Base-by-base conservation (phyloP, 2,329 filamentous ascomycete genomes). In the Shiraia bambusicola region DNA sequence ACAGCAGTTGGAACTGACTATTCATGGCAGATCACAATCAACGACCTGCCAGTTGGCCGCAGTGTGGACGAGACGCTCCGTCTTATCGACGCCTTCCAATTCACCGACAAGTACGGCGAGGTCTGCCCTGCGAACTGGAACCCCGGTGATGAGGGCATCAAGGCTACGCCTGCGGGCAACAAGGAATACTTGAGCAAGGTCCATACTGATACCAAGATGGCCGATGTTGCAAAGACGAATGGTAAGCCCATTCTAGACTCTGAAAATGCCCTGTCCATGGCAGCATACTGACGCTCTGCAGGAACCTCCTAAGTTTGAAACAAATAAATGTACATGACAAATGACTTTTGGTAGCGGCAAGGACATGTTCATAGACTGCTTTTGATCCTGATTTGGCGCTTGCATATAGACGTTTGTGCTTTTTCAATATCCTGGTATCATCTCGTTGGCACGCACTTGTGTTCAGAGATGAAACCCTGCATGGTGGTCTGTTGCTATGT, bases 61-160 rank as follows among this genome's bases (percentile, higher is more conserved):
- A 76, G 78, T 52, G 82, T 84, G 40, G 79, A 83, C 61, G 82
- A 85, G 70, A 78, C 79, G 2, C 73, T 83, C 54, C 79, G 82
- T 28, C 64, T 78, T 25, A 66, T 78, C 39, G 76, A 78, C 46
- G 76, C 76, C 17, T 73, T 78, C 56, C 69, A 74, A 48, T 70
- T 70, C 58, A 69, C 65, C 28, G 69, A 70, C 54, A 69, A 70
- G 49, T 70, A 70, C 50, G 68, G 69, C 56, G 69, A 70, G 56
- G 67, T 71, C 26, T 72, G 69, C 58, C 69, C 69, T 16, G 68
- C 67, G 16, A 70, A 70, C 60, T 72, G 69, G 69, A 70, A 65
- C 52, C 66, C 67, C 6, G 66, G 69, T 29, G 58, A 64, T 29
- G 63, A 65, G 28, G 66, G 62, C 37, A 70, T 71, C 63, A 70